Percentiles rank a stretch among this genome's conserved stretches.
Evolutionary conservation across 2,329 filamentous ascomycete genomes (phyloP).

Genomic region (Fusarium nodosum): DNA sequence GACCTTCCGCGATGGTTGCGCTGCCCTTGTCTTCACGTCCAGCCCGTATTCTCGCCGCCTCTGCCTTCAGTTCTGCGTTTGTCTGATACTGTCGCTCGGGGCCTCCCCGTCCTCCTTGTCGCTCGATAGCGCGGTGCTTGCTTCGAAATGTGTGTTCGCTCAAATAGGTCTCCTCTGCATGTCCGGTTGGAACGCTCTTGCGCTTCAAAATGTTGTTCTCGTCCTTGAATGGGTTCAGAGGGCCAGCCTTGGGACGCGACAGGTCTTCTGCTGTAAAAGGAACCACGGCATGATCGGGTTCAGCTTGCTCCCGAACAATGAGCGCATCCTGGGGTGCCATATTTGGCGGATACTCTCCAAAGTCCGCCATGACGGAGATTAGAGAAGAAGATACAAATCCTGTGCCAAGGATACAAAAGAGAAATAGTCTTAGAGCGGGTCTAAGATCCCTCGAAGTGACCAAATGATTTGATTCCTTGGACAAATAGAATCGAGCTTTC

Average conservation of each 20-base stretch:
- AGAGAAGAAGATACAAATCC: neutral
- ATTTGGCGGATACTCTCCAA: constrained; percentile 74
- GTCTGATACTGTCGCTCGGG: constrained; percentile 69
- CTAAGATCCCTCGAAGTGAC: neutral
- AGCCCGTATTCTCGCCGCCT: constrained; percentile 75
- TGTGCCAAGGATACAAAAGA: neutral
- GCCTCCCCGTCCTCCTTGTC: constrained; percentile 70
- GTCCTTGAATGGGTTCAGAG: constrained; percentile 80
- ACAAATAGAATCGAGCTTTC: neutral
- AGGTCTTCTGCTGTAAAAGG: constrained; percentile 80
- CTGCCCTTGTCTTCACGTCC: constrained; percentile 89
- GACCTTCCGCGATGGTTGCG: constrained; percentile 85
- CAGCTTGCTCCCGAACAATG: constrained; percentile 67
- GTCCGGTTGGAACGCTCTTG: constrained; percentile 87
- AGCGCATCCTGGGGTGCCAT: constrained; percentile 75
- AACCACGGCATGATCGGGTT: constrained; percentile 71
- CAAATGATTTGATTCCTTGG: neutral
- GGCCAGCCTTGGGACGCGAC: constrained; percentile 74
- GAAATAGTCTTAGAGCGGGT: neutral
- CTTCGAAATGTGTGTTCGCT: constrained; percentile 91
- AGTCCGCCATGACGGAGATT: constrained; percentile 66
- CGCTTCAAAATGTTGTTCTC: constrained; percentile 74
- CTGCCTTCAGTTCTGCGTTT: constrained; percentile 74
- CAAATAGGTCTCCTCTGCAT: constrained; percentile 87
- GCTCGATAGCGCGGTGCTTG: constrained; percentile 87